Evolutionary conservation across 768 basidiomycete genomes (phyloP), one percentile per base, ranked within the genome.

Genomic region (Trametes cingulata): DNA sequence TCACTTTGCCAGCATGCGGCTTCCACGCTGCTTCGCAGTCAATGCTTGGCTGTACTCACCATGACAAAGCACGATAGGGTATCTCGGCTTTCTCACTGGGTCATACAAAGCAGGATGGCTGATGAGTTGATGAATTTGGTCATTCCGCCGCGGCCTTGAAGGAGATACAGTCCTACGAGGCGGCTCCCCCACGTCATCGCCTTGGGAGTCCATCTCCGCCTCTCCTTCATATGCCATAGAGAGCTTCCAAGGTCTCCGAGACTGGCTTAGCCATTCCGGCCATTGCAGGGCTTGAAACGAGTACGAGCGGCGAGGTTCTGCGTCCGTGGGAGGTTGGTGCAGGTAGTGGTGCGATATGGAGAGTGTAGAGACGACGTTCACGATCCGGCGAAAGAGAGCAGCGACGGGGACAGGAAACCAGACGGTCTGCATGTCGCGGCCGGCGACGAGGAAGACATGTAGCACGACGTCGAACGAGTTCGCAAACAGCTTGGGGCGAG

Each of bases 1-100:
- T n/a, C n/a, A n/a, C n/a, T n/a, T 19, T 50, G 40, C 43, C 20
- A 49, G 41, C 29, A 33, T 10, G 29, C 29, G 29, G 29, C 4
- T 33, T 5, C 6, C 39, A 40, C 14, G 39, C n/a, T 15, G 5
- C 39, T n/a, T 40, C 39, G 5, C 14, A 14, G 35, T 52, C 13
- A n/a, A n/a, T n/a, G n/a, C n/a, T n/a, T n/a, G n/a, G n/a, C n/a
- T n/a, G n/a, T 50, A 72, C 83, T 66, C 67, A 93, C 95, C 96
- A 75, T 99, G 96, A 70, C 93, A 97, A n/a, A 98, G 81, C 3
- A 96, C 93, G 57, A 99, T 87, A 1, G 94, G 93, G 72, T 92
- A 85, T 6, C 96, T 86, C 2, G 97, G 94, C 5, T 80, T 81
- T 64, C 91, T 82, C 3, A 89, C 65, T 0, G 92, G 93, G 62